Percentiles rank a stretch among this genome's conserved stretches.
phyloP scores from a whole-genome alignment of 2,329 filamentous ascomycete genomes.

The Albifimbria verrucaria region DNA sequence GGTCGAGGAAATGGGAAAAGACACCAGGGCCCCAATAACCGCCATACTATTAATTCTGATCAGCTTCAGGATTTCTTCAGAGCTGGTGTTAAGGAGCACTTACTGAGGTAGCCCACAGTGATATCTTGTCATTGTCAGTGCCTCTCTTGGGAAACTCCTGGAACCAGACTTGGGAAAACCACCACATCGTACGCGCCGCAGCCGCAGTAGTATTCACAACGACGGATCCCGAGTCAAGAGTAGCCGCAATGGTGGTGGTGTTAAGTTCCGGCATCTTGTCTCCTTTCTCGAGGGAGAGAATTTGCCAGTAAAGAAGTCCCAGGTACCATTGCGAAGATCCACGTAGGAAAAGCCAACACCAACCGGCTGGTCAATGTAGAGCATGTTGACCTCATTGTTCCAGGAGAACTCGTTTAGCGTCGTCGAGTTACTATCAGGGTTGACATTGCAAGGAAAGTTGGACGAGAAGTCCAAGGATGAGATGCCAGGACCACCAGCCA shows the following conservation, averaged over 20 bases:
- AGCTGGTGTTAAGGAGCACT: slow-evolving; percentile 10
- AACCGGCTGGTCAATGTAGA: slow-evolving; percentile 57
- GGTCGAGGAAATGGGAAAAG: slow-evolving; percentile 49
- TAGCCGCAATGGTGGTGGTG: slow-evolving; percentile 12
- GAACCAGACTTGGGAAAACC: slow-evolving; percentile 59
- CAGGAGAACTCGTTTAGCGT: slow-evolving; percentile 56
- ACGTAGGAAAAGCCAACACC: slow-evolving; percentile 66
- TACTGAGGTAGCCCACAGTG: slow-evolving; percentile 59
- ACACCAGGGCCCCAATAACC: slow-evolving; percentile 65
- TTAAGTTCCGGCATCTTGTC: slow-evolving; percentile 7
- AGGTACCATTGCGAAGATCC: slow-evolving; percentile 53
- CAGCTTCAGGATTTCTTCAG: not conserved
- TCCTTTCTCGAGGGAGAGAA: slow-evolving; percentile 9
- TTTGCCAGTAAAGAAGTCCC: slow-evolving; percentile 40
- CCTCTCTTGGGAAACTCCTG: slow-evolving; percentile 52
- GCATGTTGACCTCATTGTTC: slow-evolving; percentile 47
- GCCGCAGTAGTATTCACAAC: slow-evolving; percentile 44
- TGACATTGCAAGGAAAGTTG: slow-evolving; percentile 45
- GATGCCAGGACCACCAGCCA: slow-evolving; percentile 61
- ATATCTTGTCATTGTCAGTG: slow-evolving; percentile 48
- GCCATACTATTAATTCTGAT: slow-evolving; percentile 41
- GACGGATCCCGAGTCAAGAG: slow-evolving; percentile 8
- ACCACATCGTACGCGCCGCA: slow-evolving; percentile 55
- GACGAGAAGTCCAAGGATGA: slow-evolving; percentile 60
- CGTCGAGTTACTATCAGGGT: slow-evolving; percentile 48